phyloP scores from a whole-genome alignment of 75 land plant genomes.

The Larix kaempferi region DNA sequence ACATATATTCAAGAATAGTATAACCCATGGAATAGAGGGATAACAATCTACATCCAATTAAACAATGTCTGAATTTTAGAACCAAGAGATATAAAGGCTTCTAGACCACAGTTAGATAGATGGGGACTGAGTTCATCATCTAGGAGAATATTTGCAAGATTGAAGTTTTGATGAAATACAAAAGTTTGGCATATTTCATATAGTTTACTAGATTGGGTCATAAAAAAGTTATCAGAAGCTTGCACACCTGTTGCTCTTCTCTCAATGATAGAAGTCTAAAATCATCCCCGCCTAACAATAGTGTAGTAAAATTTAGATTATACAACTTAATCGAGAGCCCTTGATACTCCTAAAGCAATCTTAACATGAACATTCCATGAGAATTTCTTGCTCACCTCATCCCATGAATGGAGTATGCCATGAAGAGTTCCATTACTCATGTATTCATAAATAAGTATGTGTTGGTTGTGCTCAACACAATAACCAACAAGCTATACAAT shows the following conservation, averaged over 20 bases:
- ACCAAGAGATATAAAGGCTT: slow-evolving; percentile 33
- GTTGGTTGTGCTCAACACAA: slow-evolving; percentile 74
- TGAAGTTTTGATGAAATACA: slow-evolving; percentile 68
- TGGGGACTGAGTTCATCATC: slow-evolving; percentile 65
- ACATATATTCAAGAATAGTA: too few relatives aligned
- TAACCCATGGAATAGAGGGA: too few relatives aligned
- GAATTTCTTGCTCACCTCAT: slow-evolving; percentile 48
- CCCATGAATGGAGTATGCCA: slow-evolving; percentile 67
- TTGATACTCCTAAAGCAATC: slow-evolving; percentile 80
- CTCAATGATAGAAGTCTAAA: too few relatives aligned
- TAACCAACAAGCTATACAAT: slow-evolving; percentile 81
- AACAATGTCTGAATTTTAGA: slow-evolving; percentile 18
- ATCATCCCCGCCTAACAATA: too few relatives aligned
- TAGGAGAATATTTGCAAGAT: slow-evolving; percentile 69
- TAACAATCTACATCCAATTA: too few relatives aligned
- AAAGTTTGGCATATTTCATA: slow-evolving; percentile 69
- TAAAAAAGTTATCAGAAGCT: neutral
- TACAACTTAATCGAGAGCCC: slow-evolving; percentile 75
- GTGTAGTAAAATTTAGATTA: neutral
- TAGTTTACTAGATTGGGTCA: slow-evolving; percentile 47
- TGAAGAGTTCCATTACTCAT: slow-evolving; percentile 62
- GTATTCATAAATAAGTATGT: slow-evolving; percentile 70
- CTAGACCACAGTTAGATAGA: slow-evolving; percentile 74
- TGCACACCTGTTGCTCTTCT: too few relatives aligned
- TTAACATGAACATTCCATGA: slow-evolving; percentile 76